Conservation (phyloP, 352 stramenopile species). For the Globisporangium camurandrum region DNA sequence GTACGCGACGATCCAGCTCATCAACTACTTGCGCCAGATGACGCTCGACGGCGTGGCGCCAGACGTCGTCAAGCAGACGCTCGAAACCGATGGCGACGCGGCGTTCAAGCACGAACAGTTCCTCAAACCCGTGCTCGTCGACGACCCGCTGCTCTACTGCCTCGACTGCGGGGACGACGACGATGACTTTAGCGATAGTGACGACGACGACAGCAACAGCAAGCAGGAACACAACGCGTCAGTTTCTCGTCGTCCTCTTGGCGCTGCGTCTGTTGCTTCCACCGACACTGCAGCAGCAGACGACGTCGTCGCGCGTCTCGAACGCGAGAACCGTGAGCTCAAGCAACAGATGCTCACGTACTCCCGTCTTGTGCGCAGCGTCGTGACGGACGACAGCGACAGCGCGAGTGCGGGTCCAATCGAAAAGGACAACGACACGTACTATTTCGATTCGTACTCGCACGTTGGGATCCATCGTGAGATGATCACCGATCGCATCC, state of each 20-base stretch:
- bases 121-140: conserved; percentile 62
- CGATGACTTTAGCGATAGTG: conserved; percentile 35
- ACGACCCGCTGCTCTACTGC: conserved; percentile 81
- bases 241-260: too few relatives aligned
- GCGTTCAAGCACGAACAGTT: conserved; percentile 65
- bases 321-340: conserved; percentile 61
- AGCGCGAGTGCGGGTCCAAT: conserved; percentile 14
- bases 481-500: conserved; percentile 86
- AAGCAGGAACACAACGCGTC: conserved; percentile 23
- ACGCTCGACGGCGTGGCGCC: conserved; percentile 26
- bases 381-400: conserved; percentile 68
- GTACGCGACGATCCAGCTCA: conserved; percentile 71
- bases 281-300: background rate
- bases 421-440: conserved; percentile 78
- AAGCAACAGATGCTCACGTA: conserved; percentile 71
- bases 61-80: conserved; percentile 35
- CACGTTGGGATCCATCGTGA: conserved; percentile 98
- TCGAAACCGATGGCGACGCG: conserved; percentile 30
- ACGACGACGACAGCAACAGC: conserved; percentile 19
- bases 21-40: conserved; percentile 66
- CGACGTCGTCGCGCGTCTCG: conserved; percentile 26
- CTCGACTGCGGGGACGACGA: conserved; percentile 60
- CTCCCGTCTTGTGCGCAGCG: conserved; percentile 57
- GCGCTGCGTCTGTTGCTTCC: background rate
- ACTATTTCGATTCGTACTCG: conserved; percentile 98